These are phyloP conservation scores for Prunus armeniaca DNA, from an alignment of 306 rosid species.

Conservation along the genomic window DNA sequence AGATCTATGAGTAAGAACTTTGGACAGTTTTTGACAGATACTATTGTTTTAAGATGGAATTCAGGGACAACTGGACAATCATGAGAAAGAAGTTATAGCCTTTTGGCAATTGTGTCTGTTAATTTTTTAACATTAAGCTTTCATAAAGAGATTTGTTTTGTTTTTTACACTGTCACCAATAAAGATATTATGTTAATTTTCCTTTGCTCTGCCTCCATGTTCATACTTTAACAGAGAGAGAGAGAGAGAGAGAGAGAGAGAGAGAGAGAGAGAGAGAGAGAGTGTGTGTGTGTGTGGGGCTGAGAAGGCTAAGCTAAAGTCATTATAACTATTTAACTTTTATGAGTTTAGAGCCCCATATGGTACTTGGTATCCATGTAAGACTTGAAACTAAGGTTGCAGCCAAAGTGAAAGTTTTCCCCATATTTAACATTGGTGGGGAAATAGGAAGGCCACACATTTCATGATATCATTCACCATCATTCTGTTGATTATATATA, in stretches of 20 bases:
- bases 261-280: neutral
- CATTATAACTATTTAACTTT: conserved; percentile 10
- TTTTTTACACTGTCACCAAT: neutral
- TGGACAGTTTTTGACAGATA: neutral
- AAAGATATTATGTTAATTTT: conserved; percentile 6
- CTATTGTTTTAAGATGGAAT: neutral
- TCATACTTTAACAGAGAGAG: neutral
- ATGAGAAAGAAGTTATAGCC: neutral
- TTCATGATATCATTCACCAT: conserved; percentile 12
- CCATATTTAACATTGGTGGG: neutral
- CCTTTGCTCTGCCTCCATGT: conserved; percentile 2
- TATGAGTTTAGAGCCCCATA: neutral
- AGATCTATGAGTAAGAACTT: neutral
- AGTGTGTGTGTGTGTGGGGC: neutral
- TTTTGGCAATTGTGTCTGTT: neutral
- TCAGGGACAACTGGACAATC: neutral
- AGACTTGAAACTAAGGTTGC: neutral
- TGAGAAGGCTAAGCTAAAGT: neutral
- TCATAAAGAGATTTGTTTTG: neutral
- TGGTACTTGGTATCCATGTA: too few species aligned
- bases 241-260: neutral
- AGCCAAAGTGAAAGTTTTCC: neutral
- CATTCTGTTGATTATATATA: conserved; percentile 3
- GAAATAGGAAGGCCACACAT: neutral
- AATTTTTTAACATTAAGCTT: neutral